Conservation (phyloP, 805 yeast species). For the Cyberlindnera veronae region DNA sequence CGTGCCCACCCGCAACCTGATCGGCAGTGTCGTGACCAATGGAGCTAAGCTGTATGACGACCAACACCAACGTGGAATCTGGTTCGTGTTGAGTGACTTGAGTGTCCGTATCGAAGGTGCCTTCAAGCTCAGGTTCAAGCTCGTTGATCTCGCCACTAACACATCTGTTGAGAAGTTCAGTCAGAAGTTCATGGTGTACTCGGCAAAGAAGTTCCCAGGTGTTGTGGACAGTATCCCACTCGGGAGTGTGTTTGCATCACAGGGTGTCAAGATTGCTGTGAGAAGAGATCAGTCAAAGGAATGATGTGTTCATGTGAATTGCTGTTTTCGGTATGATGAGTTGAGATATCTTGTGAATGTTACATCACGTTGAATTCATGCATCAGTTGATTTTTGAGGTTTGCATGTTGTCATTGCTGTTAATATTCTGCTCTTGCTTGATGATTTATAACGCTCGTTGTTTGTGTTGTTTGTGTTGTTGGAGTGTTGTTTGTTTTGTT, state of each 20-base stretch:
- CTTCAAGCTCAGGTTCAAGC: constrained; percentile 35
- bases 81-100: constrained; percentile 41
- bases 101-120: constrained; percentile 42
- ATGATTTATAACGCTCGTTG: too few species aligned
- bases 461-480: too few species aligned
- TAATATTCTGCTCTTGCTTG: too few species aligned
- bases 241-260: constrained; percentile 39
- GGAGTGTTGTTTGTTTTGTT: too few species aligned
- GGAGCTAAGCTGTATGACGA: constrained; percentile 38
- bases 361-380: too few species aligned
- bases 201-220: constrained; percentile 44
- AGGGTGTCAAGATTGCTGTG: constrained; percentile 41
- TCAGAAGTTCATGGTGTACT: constrained; percentile 35
- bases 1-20: constrained; percentile 35
- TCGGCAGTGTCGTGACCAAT: constrained; percentile 38
- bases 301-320: background rate
- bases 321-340: background rate
- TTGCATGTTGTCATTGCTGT: too few species aligned
- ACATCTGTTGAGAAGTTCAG: constrained; percentile 26
- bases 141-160: constrained; percentile 30
- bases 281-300: constrained; percentile 30
- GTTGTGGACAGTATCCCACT: constrained; percentile 39
- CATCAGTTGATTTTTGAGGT: too few species aligned
- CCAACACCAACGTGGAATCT: constrained; percentile 33
- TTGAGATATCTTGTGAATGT: too few species aligned